A percentile compares a stretch with the other conserved stretches of the same genome.
Evolutionary conservation across 352 stramenopile genomes (phyloP).

Genomic region (Phytophthora meadii): DNA sequence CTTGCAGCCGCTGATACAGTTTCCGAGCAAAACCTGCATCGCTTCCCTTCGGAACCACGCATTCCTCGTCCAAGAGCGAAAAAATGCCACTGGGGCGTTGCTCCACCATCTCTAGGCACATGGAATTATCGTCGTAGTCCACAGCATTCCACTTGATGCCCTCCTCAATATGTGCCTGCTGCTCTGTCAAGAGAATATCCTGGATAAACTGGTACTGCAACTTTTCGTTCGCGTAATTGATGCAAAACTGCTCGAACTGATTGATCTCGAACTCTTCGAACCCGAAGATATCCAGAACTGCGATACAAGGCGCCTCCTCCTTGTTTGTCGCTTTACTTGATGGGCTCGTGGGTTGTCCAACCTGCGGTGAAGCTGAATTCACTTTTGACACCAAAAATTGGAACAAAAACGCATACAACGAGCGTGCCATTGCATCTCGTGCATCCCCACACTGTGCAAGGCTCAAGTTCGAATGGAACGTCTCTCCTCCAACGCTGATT

Average conservation of each 20-base stretch:
- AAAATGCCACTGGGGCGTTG: constrained; percentile 81
- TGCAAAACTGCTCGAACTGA: constrained; percentile 84
- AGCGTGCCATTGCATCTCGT: constrained; percentile 76
- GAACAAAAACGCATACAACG: constrained; percentile 87
- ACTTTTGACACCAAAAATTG: constrained; percentile 85
- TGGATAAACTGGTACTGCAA: constrained; percentile 88
- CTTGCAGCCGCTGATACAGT: constrained; percentile 72
- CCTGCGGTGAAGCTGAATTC: constrained; percentile 56
- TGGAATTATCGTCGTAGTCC: constrained; percentile 77
- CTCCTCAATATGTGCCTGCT: constrained; percentile 78
- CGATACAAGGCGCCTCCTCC: constrained; percentile 60
- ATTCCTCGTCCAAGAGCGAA: constrained; percentile 88
- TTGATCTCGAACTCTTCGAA: constrained; percentile 91
- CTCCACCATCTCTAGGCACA: constrained; percentile 87
- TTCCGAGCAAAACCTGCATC: constrained; percentile 80
- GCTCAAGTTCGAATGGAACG: constrained; percentile 69
- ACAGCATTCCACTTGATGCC: constrained; percentile 74
- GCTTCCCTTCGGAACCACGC: constrained; percentile 79
- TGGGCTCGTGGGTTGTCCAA: constrained; percentile 13
- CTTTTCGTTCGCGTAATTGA: constrained; percentile 87
- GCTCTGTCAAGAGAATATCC: constrained; percentile 79
- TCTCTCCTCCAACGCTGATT: constrained; percentile 76
- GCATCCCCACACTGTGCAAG: constrained; percentile 71
- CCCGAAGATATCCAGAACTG: constrained; percentile 91
- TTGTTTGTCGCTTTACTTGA: constrained; percentile 21